phyloP scores from a whole-genome alignment of 192 early-diverging fungal species.

The Coemansia sp. region DNA sequence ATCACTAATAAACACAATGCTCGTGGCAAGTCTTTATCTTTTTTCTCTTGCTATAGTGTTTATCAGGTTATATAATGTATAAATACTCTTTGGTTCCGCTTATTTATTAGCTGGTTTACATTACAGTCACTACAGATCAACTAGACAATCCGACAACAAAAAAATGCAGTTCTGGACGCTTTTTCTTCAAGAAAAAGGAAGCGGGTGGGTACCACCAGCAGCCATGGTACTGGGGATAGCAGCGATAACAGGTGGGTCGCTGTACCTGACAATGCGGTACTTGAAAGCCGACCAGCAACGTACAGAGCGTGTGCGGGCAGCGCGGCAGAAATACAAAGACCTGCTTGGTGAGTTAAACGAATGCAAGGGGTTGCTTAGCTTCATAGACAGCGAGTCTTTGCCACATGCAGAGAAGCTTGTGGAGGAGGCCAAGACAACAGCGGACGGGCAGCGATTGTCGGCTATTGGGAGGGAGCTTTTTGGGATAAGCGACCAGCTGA shows the following conservation, averaged over 20 bases:
- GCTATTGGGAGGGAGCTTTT: conserved; percentile 21
- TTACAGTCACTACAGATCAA: too few relatives aligned
- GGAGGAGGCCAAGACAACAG: conserved; percentile 2
- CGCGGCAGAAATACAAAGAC: conserved; percentile 29
- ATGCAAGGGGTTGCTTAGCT: conserved; percentile 36
- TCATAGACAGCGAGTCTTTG: conserved; percentile 28
- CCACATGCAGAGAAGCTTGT: conserved; percentile 20
- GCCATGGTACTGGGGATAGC: conserved; percentile 17
- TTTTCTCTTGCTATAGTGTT: too few relatives aligned
- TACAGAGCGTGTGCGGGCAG: conserved; percentile 26
- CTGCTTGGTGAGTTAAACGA: conserved; percentile 37
- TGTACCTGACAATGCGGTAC: conserved; percentile 24
- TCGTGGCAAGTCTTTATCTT: background rate
- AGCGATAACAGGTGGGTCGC: conserved; percentile 19
- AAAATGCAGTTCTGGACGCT: conserved; percentile 9
- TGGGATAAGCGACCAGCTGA: conserved; percentile 28
- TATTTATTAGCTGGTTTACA: background rate
- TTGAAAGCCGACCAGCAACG: conserved; percentile 28
- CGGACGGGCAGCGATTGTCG: conserved; percentile 6
- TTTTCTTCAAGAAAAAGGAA: conserved; percentile 4
- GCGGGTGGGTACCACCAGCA: conserved; percentile 10
- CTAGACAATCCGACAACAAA: background rate
- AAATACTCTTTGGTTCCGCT: background rate
- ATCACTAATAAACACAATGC: background rate
- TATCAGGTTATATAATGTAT: background rate